Base-by-base conservation (phyloP, 2,329 filamentous ascomycete genomes). In the Nannizziopsis barbatae region DNA sequence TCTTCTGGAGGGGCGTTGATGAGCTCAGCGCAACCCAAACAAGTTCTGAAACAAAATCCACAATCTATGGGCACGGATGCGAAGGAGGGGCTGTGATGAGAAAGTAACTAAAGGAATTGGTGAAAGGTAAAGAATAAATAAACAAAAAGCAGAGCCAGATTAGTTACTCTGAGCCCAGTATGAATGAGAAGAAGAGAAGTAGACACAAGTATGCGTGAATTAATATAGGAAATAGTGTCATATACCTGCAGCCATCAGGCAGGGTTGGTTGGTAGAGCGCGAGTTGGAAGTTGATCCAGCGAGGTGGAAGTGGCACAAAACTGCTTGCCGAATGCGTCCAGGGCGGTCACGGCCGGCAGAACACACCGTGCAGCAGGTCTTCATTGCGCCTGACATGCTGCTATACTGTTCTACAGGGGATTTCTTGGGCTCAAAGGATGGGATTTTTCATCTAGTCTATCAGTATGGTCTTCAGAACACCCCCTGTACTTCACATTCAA, bases 281-380 rank as follows among this genome's bases (percentile, higher is more conserved):
- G 22, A 27, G 22, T 3, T 27, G 22, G 22, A 27, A 27, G 22
- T n/a, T 38, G 43, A 5, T 18, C 32, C 22, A 31, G 5, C 30
- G 2, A 8, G 9, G 40, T 14, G 20, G 15, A 38, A 31, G 37
- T 41, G 45, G 45, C 45, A 42, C 35, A 6, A 18, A 27, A 27
- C 7, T 32, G 30, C 20, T 39, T 49, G 33, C 46, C 46, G 33
- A 49, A 49, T 43, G 46, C 46, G 46, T 47, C 40, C 10, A 32
- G 46, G 31, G 45, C 42, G 44, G 52, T 50, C 38, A 47, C 43
- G 45, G 36, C 22, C 10, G 42, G 49, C 44, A 47, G 39, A 50
- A 47, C 12, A 12, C 3, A 12, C 9, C 2, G 11, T 17, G 33
- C 33, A 7, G 22, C 22, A 27, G 22, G 7, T 27, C 22, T 27